These are phyloP conservation scores for Chrysosporium queenslandicum DNA, from an alignment of 2,329 filamentous ascomycete genomes.

Conservation along the genomic window DNA sequence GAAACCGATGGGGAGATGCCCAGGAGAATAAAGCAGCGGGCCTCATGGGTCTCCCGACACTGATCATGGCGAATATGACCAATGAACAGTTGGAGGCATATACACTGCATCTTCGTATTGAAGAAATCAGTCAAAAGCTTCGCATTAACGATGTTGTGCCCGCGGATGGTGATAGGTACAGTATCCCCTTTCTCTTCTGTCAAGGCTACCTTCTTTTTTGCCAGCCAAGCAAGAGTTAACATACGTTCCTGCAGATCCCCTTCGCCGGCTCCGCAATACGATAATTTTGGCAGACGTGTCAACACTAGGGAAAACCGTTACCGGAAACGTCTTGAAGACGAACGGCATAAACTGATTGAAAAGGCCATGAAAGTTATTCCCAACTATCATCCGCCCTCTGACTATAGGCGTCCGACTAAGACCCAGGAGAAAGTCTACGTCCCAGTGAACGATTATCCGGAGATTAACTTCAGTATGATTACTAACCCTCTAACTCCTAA, in stretches of 20 bases:
- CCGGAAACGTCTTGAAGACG: constrained; percentile 93
- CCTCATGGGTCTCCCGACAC: constrained; percentile 91
- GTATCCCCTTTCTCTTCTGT: not conserved
- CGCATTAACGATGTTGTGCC: constrained; percentile 98
- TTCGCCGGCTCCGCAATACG: constrained; percentile 91
- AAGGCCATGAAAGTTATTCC: constrained; percentile 99
- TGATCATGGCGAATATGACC: constrained; percentile 96
- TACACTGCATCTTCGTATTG: constrained; percentile 88
- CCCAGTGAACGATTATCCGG: constrained; percentile 99
- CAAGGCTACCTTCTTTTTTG: too few species aligned
- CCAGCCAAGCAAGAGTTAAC: constrained; percentile 19
- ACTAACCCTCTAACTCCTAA: constrained; percentile 95
- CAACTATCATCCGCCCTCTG: constrained; percentile 97
- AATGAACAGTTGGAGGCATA: constrained; percentile 97
- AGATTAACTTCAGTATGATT: constrained; percentile 99
- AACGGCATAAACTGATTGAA: constrained; percentile 96
- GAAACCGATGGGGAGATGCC: constrained; percentile 95
- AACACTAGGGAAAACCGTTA: constrained; percentile 98
- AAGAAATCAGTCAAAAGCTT: constrained; percentile 98
- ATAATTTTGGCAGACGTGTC: constrained; percentile 98
- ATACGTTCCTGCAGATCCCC: constrained; percentile 57
- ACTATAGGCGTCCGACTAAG: constrained; percentile 98
- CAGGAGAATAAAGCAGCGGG: constrained; percentile 98
- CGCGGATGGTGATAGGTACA: constrained; percentile 84
- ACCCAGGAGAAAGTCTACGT: constrained; percentile 99